Evolutionary conservation across 1,139 yeast species (phyloP), one percentile per base, ranked within the genome.

Genomic region (Pichia cactophila): DNA sequence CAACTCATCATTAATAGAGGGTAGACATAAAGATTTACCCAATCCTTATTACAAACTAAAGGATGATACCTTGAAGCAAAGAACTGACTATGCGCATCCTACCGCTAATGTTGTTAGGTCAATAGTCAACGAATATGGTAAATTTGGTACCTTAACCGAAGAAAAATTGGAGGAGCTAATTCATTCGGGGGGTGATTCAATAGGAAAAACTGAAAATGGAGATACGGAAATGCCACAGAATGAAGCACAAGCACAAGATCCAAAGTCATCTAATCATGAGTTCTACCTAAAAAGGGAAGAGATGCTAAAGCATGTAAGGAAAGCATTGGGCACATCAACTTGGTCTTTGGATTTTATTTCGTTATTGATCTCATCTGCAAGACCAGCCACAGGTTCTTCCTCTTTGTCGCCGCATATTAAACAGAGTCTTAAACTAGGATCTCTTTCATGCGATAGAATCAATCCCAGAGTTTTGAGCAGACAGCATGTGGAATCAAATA

Each of bases 331-430:
- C 63, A 97, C 92, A 62, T 82, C 95, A 0, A 89, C 96, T 0
- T 69, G 92, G 41, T 83, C 96, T 1, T 70, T 90, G 51, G 98
- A 92, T 61, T 86, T 90, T 58, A 84, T 90, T 1, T 87, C 96
- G 2, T 71, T 92, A 52, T 69, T 94, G 49, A 72, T 92, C 43
- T 84, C 96, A n/a, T 77, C 88, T 16, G 79, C 80, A 12, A 76
- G 92, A 54, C 96, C 96, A 2, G 85, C 86, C 26, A 83, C 92
- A 1, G 96, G 94, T 1, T 77, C 85, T 40, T 75, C 90, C 3
- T 86, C 97, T 5, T 87, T 92, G 80, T 88, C 97, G 1, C 92
- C 96, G 1, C 90, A 83, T 65, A 71, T 92, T 54, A 78, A 81
- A 56, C 84, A 86, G 57, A 80, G 78, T 51, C 85, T 86, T 0